These are phyloP conservation scores for Guadua angustifolia DNA, from an alignment of 176 grass and related monocot species.

Conservation along the genomic window DNA sequence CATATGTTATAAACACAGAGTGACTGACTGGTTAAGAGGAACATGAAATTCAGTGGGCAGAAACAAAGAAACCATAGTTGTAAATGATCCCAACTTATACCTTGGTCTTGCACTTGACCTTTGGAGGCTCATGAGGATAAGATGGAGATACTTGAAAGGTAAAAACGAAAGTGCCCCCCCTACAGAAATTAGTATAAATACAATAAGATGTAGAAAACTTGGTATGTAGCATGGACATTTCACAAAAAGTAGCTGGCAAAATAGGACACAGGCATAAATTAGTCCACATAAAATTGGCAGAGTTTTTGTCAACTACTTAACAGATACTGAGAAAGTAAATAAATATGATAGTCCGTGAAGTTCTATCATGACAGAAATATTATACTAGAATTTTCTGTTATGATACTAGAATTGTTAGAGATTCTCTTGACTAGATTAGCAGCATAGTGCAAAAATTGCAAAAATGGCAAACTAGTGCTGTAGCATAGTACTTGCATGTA, in stretches of 20 bases:
- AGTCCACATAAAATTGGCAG: not conserved
- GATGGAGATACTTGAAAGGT: slow-evolving; percentile 84
- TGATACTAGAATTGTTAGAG: not conserved
- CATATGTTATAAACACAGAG: slow-evolving; percentile 22
- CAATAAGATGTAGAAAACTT: not conserved
- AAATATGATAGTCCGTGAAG: not conserved
- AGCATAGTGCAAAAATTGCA: not conserved
- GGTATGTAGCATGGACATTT: slow-evolving; percentile 8
- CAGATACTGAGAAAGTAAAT: slow-evolving; percentile 18
- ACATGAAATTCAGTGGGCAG: slow-evolving; percentile 3
- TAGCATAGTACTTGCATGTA: slow-evolving; percentile 61
- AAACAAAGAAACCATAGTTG: slow-evolving; percentile 15
- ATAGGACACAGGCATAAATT: not conserved
- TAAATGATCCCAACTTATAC: slow-evolving; percentile 44
- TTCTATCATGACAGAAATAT: not conserved
- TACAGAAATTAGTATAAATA: slow-evolving; percentile 36
- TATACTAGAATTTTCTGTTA: not conserved
- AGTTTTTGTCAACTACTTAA: not conserved
- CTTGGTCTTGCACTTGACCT: slow-evolving; percentile 97
- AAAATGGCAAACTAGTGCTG: not conserved
- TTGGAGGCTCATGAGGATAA: slow-evolving; percentile 92
- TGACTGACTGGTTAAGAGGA: slow-evolving; percentile 11
- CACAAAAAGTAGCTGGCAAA: not conserved
- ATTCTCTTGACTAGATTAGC: not conserved
- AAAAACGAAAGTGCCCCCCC: slow-evolving; percentile 73